Percentiles rank a stretch among this genome's conserved stretches.
Evolutionary conservation across 1,139 yeast genomes (phyloP).

Genomic region (Geotrichum klebahnii): DNA sequence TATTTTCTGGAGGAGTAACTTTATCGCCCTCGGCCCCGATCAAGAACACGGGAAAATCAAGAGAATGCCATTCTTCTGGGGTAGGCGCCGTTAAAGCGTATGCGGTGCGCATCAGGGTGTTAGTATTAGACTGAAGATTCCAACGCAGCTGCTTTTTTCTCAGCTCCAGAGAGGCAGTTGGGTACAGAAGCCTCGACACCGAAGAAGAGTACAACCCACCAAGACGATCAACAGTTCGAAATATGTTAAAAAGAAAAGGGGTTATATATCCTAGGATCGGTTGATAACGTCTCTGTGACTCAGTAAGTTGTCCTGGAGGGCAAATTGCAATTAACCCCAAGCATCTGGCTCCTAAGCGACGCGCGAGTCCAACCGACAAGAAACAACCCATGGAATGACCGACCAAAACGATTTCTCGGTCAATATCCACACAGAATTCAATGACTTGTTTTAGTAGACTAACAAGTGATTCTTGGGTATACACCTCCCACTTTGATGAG

Average conservation of each 20-base stretch:
- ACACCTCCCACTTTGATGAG: slow-evolving; percentile 39
- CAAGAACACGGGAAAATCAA: slow-evolving; percentile 44
- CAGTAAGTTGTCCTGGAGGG: slow-evolving; percentile 54
- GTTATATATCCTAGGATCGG: slow-evolving; percentile 44
- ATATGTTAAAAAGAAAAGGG: slow-evolving; percentile 46
- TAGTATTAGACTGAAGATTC: slow-evolving; percentile 63
- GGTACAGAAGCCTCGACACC: slow-evolving; percentile 51
- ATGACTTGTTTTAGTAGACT: slow-evolving; percentile 40
- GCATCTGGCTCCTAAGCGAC: slow-evolving; percentile 40
- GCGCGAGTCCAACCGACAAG: slow-evolving; percentile 49
- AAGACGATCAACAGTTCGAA: slow-evolving; percentile 56
- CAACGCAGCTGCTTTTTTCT: slow-evolving; percentile 61
- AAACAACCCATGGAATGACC: slow-evolving; percentile 79
- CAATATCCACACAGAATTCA: slow-evolving; percentile 22
- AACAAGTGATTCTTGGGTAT: slow-evolving; percentile 49
- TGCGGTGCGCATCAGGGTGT: slow-evolving; percentile 52
- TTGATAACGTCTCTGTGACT: slow-evolving; percentile 29
- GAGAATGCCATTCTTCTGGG: slow-evolving; percentile 43
- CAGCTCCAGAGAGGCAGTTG: slow-evolving; percentile 40
- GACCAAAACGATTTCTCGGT: slow-evolving; percentile 51
- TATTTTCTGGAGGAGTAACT: slow-evolving; percentile 48
- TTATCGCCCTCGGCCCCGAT: slow-evolving; percentile 58
- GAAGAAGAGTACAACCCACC: slow-evolving; percentile 61
- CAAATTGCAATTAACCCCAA: slow-evolving; percentile 41
- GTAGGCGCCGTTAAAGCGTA: slow-evolving; percentile 48